Base-by-base conservation (phyloP, 2,329 filamentous ascomycete genomes). In the Cercospora berteroae region DNA sequence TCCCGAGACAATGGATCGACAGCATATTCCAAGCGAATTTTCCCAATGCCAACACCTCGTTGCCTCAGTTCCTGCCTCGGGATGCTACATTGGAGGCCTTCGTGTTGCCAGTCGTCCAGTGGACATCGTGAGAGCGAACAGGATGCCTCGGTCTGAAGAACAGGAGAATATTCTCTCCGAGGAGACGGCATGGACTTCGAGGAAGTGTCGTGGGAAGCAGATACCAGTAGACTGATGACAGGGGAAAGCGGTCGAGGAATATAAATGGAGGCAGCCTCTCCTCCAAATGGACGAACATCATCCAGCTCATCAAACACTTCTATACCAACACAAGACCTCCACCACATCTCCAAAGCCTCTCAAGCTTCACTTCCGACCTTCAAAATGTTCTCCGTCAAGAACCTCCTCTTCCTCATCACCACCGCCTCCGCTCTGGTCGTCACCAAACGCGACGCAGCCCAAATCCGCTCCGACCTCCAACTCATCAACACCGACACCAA, bases 401-500 rank as follows among this genome's bases (percentile, higher is more conserved):
- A 39, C 36, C 36, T 39, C 36, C 36, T 39, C 3, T n/a, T 39
- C 16, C 36, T 39, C 36, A 39, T 39, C 36, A 39, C 36, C 16
- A 39, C 36, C 36, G 36, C 36, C 6, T 39, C 36, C 1, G 36
- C 36, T 3, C 16, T 39, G 6, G 36, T 39, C 13, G 36, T 39
- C 6, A 39, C 36, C 36, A 39, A 39, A 3, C 69, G 67, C 44
- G 67, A 70, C 36, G 63, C 64, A 18, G 48, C 64, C 10, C 61
- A 57, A 7, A 56, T 67, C 67, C 42, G 67, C 18, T 27, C 60
- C n/a, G 65, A 67, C 62, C 65, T 70, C 36, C 44, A 59, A 50
- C 67, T 23, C 55, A 71, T 72, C 67, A 69, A 71, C 66, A 58
- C 50, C 48, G 67, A 71, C 63, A 69, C 67, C 36, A 52, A 62